phyloP scores from a whole-genome alignment of 805 yeast genomes.

The Middelhovenomyces tepae region DNA sequence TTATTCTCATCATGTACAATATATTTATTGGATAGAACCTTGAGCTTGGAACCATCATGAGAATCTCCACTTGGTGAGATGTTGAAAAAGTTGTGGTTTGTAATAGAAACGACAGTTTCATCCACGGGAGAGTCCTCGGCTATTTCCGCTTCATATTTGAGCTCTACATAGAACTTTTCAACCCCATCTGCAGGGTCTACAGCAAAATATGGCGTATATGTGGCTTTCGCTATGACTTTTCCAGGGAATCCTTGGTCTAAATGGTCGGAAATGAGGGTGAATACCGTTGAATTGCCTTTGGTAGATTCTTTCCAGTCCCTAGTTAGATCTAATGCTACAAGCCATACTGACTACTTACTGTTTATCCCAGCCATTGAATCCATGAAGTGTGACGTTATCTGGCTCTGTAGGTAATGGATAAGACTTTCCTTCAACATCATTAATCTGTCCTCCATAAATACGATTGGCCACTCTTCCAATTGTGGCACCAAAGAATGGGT shows the following conservation, averaged over 20 bases:
- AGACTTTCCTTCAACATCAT: slow-evolving; percentile 30
- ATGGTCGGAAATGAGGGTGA: slow-evolving; percentile 36
- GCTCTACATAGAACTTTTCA: slow-evolving; percentile 31
- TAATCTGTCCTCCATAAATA: slow-evolving; percentile 37
- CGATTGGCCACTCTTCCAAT: slow-evolving; percentile 62
- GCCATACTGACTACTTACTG: slow-evolving; percentile 38
- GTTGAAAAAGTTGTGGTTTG: slow-evolving; percentile 59
- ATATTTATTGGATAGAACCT: slow-evolving; percentile 31
- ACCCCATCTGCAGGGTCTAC: slow-evolving; percentile 11
- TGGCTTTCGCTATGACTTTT: slow-evolving; percentile 38
- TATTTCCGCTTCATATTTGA: slow-evolving; percentile 40
- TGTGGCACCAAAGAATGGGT: slow-evolving; percentile 54
- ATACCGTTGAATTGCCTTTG: slow-evolving; percentile 27
- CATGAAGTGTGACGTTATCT: slow-evolving; percentile 41
- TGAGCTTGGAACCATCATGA: slow-evolving; percentile 33
- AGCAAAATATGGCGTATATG: slow-evolving; percentile 34
- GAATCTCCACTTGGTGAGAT: slow-evolving; percentile 25
- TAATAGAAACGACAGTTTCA: slow-evolving; percentile 45
- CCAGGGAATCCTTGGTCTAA: slow-evolving; percentile 56
- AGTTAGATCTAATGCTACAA: slow-evolving; percentile 43
- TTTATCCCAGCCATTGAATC: slow-evolving; percentile 43
- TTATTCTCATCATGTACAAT: slow-evolving; percentile 36
- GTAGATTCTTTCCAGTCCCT: slow-evolving; percentile 24
- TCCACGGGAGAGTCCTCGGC: slow-evolving; percentile 27
- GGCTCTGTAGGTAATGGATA: slow-evolving; percentile 38